Evolutionary conservation across 2,329 filamentous ascomycete species (phyloP).

Genomic region (Cladophialophora immunda): DNA sequence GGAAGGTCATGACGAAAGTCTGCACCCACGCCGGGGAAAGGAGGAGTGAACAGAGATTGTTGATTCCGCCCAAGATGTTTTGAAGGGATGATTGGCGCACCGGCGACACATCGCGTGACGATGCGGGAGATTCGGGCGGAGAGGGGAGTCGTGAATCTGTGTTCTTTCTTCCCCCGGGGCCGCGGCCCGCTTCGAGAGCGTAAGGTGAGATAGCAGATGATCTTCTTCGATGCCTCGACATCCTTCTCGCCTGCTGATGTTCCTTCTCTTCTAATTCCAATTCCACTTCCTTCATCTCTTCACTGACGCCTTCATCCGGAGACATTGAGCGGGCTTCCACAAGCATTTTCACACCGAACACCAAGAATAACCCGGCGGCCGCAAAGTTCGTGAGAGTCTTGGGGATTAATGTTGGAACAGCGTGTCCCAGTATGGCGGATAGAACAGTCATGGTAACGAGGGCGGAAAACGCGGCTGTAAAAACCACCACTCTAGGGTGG

Average conservation of each 20-base stretch:
- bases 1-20: conserved; percentile 98
- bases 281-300: conserved; percentile 98
- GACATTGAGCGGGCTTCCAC: conserved; percentile 89
- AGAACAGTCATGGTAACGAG: conserved; percentile 94
- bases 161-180: conserved; percentile 67
- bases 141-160: conserved; percentile 80
- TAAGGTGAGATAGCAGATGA: conserved; percentile 75
- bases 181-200: conserved; percentile 80
- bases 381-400: conserved; percentile 90
- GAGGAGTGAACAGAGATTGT: conserved; percentile 86
- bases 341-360: conserved; percentile 86
- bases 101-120: conserved; percentile 67
- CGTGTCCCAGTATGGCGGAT: conserved; percentile 90
- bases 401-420: conserved; percentile 87
- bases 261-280: conserved; percentile 94
- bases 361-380: conserved; percentile 83
- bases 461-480: conserved; percentile 91
- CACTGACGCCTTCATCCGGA: conserved; percentile 87
- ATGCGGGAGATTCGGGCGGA: conserved; percentile 78
- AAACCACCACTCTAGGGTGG: conserved; percentile 90
- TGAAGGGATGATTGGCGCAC: conserved; percentile 55
- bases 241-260: conserved; percentile 70
- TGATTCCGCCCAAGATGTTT: conserved; percentile 69
- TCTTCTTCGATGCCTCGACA: conserved; percentile 56
- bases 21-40: conserved; percentile 98